A percentile compares a stretch with the other conserved stretches of the same genome.
Evolutionary conservation across 495 filamentous ascomycete genomes (phyloP).

Genomic region (Thermochaetoides thermophila): DNA sequence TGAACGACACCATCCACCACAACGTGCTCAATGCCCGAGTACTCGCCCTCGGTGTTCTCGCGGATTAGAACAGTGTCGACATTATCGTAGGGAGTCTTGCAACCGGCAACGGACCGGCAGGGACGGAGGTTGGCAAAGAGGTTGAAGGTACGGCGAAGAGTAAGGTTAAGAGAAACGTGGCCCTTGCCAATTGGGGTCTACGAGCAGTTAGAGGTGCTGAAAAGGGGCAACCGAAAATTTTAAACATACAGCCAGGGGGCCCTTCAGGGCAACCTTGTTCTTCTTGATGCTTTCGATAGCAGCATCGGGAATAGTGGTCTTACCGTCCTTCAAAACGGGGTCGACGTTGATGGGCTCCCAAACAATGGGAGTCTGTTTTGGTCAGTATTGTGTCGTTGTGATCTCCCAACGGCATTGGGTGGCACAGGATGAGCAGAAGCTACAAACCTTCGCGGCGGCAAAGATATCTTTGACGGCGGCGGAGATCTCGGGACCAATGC

Average conservation of each 20-base stretch:
- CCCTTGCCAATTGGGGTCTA: slow-evolving; percentile 96
- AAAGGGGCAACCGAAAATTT: not conserved
- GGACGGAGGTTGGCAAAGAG: slow-evolving; percentile 98
- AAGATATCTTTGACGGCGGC: slow-evolving; percentile 98
- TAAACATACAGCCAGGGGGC: slow-evolving; percentile 77
- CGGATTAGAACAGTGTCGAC: slow-evolving; percentile 97
- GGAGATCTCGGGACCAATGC: slow-evolving; percentile 94
- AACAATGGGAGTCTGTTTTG: slow-evolving; percentile 63
- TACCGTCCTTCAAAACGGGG: slow-evolving; percentile 80
- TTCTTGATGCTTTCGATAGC: slow-evolving; percentile 80
- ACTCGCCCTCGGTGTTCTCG: slow-evolving; percentile 99
- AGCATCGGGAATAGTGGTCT: slow-evolving; percentile 73
- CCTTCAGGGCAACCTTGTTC: slow-evolving; percentile 95
- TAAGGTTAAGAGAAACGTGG: slow-evolving; percentile 97
- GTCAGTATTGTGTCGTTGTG: slow-evolving; percentile 1
- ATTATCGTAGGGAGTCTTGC: slow-evolving; percentile 96
- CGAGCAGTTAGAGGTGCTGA: slow-evolving; percentile 7
- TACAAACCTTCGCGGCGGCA: slow-evolving; percentile 72
- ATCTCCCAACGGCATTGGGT: too few relatives aligned
- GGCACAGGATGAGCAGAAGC: slow-evolving; percentile 12
- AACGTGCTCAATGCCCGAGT: slow-evolving; percentile 97
- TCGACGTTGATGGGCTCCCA: slow-evolving; percentile 97
- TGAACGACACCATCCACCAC: slow-evolving; percentile 97
- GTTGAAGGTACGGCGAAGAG: slow-evolving; percentile 96
- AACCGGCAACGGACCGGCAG: slow-evolving; percentile 89